Base-by-base conservation (phyloP, 129 eudicot genomes). In the Pseudognaphalium luteoalbum region DNA sequence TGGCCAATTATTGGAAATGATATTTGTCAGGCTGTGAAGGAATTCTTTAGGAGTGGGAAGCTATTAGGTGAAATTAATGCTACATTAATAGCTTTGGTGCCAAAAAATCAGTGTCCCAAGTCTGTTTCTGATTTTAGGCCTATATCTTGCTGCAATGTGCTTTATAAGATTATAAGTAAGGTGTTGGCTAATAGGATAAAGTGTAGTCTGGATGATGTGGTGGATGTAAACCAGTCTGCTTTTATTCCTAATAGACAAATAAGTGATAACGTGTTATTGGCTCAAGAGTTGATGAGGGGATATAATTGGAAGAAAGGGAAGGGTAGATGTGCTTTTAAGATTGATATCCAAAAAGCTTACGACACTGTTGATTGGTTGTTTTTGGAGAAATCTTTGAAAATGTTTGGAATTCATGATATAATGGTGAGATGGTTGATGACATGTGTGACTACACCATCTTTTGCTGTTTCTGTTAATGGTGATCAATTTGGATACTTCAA, bases 321-420 rank as follows among this genome's bases (percentile, higher is more conserved):
- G 0, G 1, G 19, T 0, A 41, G 73, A 7, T 42, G 58, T 68
- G 72, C 72, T 0, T 37, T 68, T 3, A 68, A 68, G 7, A 14
- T 68, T 39, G 72, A 68, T 21, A 68, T 68, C 0, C 33, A 19
- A n/a, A 68, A 68, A 11, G 73, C 73, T 0, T 41, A 68, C 20
- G 73, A 68, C 5, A 68, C 73, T 0, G 73, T 68, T 3, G 21
- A 68, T 68, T 68, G 73, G 73, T 0, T 0, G 2, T 68, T 68
- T 3, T 21, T 41, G 7, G 3, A 42, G 9, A 10, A 0, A 0
- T 20, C 39, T 20, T 19, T 39, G 0, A 2, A 1, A 2, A 3
- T 4, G 1, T 68, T 20, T 68, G 73, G 57, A 0, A 20, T 68
- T 2, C 73, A 41, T 21, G 17, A 30, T 1, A 7, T 6, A 7